Percentiles rank a stretch among this genome's conserved stretches.
Conservation (phyloP, 805 yeast genomes). For the Metschnikowia arizonensis region DNA sequence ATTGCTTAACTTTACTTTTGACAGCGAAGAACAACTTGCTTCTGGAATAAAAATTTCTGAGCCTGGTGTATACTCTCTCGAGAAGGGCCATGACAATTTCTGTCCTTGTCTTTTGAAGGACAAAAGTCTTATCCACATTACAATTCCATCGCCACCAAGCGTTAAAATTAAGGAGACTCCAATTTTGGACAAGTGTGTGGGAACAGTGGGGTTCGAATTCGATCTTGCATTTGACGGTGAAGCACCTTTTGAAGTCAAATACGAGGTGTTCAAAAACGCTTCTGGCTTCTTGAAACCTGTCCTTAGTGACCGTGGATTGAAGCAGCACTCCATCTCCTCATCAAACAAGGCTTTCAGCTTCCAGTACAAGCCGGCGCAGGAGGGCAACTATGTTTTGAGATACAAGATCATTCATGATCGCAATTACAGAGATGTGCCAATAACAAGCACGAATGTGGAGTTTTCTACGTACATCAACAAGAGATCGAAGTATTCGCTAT, state of each 20-base stretch:
- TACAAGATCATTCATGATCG: conserved; percentile 60
- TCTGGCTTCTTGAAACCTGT: conserved; percentile 32
- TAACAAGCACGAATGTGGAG: conserved; percentile 35
- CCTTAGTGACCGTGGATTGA: conserved; percentile 28
- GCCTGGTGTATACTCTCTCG: conserved; percentile 66
- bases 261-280: conserved; percentile 50
- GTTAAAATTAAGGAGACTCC: conserved; percentile 49
- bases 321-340: conserved; percentile 19
- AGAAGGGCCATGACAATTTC: conserved; percentile 49
- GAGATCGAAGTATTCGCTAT: conserved; percentile 46
- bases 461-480: conserved; percentile 70
- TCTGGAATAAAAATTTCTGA: conserved; percentile 37
- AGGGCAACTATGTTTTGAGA: conserved; percentile 76
- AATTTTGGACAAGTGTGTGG: conserved; percentile 83
- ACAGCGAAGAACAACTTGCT: conserved; percentile 22
- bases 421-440: conserved; percentile 31
- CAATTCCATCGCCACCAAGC: conserved; percentile 30
- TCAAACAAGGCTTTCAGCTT: conserved; percentile 30
- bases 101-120: conserved; percentile 51
- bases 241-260: conserved; percentile 73
- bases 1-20: conserved; percentile 25
- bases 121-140: conserved; percentile 29
- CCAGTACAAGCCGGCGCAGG: conserved; percentile 69
- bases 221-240: conserved; percentile 67
- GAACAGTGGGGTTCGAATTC: conserved; percentile 75